Evolutionary conservation across 169 alveolate species (phyloP).

Genomic region (Ichthyophthirius multifiliis): DNA sequence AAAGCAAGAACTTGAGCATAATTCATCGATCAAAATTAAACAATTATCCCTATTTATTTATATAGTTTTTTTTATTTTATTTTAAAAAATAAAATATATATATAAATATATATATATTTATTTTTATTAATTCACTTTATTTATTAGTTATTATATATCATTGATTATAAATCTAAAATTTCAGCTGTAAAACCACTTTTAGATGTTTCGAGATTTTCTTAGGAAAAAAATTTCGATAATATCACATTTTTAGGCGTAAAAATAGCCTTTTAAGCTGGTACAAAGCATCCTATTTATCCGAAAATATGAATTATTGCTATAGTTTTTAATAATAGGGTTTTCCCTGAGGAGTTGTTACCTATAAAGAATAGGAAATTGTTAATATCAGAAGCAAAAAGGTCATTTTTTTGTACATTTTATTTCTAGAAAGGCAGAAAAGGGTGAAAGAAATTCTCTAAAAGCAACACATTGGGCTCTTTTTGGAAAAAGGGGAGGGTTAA

Average conservation of each 20-base stretch:
- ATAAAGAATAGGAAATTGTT: slow-evolving; percentile 58
- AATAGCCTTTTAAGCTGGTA: slow-evolving; percentile 56
- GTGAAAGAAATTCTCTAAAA: too few species aligned
- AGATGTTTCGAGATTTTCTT: slow-evolving; percentile 71
- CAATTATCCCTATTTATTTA: slow-evolving; percentile 1
- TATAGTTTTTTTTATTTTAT: too few species aligned
- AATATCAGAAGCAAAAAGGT: slow-evolving; percentile 7
- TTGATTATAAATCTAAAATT: background rate
- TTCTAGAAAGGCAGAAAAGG: too few species aligned
- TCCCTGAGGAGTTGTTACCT: slow-evolving; percentile 82
- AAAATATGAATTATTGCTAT: slow-evolving; percentile 62
- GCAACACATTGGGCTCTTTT: too few species aligned
- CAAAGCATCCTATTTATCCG: slow-evolving; percentile 78
- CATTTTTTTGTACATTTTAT: background rate
- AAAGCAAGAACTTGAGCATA: background rate
- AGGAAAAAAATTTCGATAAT: slow-evolving; percentile 74
- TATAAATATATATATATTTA: background rate
- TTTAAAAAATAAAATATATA: too few species aligned
- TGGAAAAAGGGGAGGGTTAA: too few species aligned
- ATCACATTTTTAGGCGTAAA: slow-evolving; percentile 71
- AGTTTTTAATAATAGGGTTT: slow-evolving; percentile 63
- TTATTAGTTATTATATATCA: background rate
- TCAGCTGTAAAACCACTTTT: slow-evolving; percentile 44
- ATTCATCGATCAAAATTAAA: background rate
- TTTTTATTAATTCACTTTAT: background rate